Evolutionary conservation across 139 green algal species (phyloP).

Genomic region (Chlorella sorokiniana): DNA sequence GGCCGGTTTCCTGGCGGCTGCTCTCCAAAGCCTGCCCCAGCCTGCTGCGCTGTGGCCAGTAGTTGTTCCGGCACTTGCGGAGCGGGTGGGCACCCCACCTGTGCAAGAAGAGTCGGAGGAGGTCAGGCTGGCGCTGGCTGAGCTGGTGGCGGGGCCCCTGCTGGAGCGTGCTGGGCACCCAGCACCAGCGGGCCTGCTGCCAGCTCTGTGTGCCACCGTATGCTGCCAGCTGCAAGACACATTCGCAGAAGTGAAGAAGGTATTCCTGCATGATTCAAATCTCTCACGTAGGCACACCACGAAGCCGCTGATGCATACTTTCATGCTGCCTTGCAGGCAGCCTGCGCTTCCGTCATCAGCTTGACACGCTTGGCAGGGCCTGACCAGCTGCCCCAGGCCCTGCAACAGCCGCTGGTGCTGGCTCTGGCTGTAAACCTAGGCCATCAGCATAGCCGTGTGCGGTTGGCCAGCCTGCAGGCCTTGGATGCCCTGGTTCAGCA

Average conservation of each 20-base stretch:
- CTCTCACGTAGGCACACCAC: no score
- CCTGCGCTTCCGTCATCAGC: conserved; percentile 26
- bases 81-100: conserved; percentile 59
- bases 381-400: conserved; percentile 31
- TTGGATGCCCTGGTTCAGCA: conserved; percentile 56
- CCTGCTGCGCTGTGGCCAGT: conserved; percentile 51
- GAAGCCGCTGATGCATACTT: no score
- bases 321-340: conserved; percentile 27
- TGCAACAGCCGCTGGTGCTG: conserved; percentile 44
- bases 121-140: conserved; percentile 40
- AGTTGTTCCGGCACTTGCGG: conserved; percentile 59
- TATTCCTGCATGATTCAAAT: neutral
- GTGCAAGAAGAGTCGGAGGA: conserved; percentile 73
- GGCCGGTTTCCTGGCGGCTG: conserved; percentile 49
- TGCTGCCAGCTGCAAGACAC: conserved; percentile 65
- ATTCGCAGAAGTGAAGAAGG: conserved; percentile 81
- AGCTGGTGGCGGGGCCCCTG: conserved; percentile 29
- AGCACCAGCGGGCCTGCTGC: neutral
- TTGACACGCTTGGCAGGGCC: conserved; percentile 28
- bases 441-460: conserved; percentile 75
- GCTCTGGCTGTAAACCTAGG: conserved; percentile 50
- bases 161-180: neutral
- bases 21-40: conserved; percentile 30
- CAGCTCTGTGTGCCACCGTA: conserved; percentile 28
- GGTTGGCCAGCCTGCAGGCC: conserved; percentile 48